Evolutionary conservation across 257 asterid species (phyloP).

Genomic region (Rubia yunnanensis): DNA sequence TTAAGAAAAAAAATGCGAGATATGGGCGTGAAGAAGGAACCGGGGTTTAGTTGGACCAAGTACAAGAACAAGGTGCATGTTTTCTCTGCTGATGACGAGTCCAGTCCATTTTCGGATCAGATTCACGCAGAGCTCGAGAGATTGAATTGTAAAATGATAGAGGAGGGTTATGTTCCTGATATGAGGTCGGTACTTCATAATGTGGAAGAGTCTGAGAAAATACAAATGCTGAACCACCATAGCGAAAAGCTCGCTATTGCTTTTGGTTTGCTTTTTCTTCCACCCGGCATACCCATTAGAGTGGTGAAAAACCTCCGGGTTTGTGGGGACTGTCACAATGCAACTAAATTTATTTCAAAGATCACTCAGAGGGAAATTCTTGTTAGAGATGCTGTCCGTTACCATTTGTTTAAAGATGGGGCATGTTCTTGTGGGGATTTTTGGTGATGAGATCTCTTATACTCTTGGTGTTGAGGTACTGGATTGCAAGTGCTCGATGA

Average conservation of each 20-base stretch:
- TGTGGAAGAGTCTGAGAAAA: conserved; percentile 29
- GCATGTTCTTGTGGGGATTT: conserved; percentile 43
- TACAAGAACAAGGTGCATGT: conserved; percentile 36
- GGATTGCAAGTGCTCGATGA: background rate
- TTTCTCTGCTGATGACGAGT: conserved; percentile 40
- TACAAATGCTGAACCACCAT: conserved; percentile 31
- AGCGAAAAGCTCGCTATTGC: conserved; percentile 48
- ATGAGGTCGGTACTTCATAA: conserved; percentile 32
- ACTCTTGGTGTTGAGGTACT: background rate
- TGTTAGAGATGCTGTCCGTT: conserved; percentile 35
- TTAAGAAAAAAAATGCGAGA: conserved; percentile 42
- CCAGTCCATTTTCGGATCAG: conserved; percentile 36
- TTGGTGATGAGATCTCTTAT: conserved; percentile 21
- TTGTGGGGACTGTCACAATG: conserved; percentile 38
- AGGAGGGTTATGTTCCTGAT: conserved; percentile 42
- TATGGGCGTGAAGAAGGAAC: conserved; percentile 32
- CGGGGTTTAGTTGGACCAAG: conserved; percentile 43
- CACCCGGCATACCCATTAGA: conserved; percentile 26
- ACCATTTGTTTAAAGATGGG: conserved; percentile 39
- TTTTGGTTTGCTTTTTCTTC: conserved; percentile 33
- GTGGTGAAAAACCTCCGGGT: conserved; percentile 42
- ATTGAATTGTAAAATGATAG: conserved; percentile 30
- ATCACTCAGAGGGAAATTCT: conserved; percentile 39
- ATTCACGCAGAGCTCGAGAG: conserved; percentile 40
- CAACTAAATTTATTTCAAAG: conserved; percentile 38